Percentiles rank a stretch among this genome's conserved stretches.
phyloP scores from a whole-genome alignment of 768 basidiomycete species.

The Leucosporidium creatinivorum region DNA sequence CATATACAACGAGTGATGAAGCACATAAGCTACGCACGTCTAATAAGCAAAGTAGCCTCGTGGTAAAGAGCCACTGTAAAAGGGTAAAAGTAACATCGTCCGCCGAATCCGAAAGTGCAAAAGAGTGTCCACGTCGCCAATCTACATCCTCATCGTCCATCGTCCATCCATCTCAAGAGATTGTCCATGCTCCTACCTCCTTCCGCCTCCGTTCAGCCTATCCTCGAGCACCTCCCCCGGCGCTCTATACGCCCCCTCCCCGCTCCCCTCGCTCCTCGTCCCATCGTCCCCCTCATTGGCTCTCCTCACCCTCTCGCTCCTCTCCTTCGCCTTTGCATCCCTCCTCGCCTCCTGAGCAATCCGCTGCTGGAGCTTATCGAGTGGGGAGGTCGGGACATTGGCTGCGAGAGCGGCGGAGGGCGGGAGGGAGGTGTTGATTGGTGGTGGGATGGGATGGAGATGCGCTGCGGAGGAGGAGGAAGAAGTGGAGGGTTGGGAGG shows the following conservation, averaged over 20 bases:
- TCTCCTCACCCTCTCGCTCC: neutral
- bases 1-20: no score
- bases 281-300: neutral
- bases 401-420: neutral
- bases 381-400: slow-evolving; percentile 17
- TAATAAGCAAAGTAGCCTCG: no score
- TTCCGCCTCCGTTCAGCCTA: neutral
- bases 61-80: no score
- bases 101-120: no score
- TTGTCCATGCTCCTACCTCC: no score
- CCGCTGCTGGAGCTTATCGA: slow-evolving; percentile 28
- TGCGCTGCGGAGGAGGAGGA: neutral
- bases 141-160: no score
- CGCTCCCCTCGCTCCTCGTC: neutral
- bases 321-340: neutral
- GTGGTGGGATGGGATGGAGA: neutral
- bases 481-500: no score
- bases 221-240: neutral
- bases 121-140: no score
- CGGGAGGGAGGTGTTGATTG: neutral
- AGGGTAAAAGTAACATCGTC: no score
- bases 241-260: neutral
- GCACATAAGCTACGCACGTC: no score
- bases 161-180: no score
- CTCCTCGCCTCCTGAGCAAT: slow-evolving; percentile 18